Evolutionary conservation across 2,329 filamentous ascomycete species (phyloP), one percentile per base, ranked within the genome.

Genomic region (Colletotrichum liriopes): DNA sequence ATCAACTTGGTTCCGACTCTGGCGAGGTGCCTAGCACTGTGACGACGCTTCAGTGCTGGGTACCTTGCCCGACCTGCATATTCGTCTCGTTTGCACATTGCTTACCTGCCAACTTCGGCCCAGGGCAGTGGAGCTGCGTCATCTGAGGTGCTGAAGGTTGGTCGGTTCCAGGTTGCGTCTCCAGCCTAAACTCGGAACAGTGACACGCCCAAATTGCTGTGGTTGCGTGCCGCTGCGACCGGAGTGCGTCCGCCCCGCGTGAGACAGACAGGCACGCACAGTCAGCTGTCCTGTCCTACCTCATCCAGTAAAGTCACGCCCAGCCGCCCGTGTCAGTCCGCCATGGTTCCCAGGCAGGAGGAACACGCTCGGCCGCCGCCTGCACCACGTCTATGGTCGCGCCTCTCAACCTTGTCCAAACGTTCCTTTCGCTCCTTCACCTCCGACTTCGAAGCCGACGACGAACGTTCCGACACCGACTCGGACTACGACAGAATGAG

Each of bases 361-460:
- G 45, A 63, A 58, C 71, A 74, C 58, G 63, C 74, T 76, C 78
- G 76, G 72, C 80, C 86, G 80, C 79, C 86, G 78, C 78, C 81
- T 75, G 79, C 84, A 80, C 77, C 83, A 76, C 82, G 85, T 75
- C 84, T 86, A 73, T 84, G 84, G 77, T 89, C 88, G 37, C 82
- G 84, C 58, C 81, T 87, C 49, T 89, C 86, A 52, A 80, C 84
- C 77, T 80, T 83, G 32, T 89, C 89, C 72, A 91, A 90, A 80
- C 83, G 82, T 56, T 91, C 90, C 3, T 84, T 87, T 74, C 84
- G 82, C 74, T 92, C 90, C 45, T 87, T 88, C 77, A 88, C 90
- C 7, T 91, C 91, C 14, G 89, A 88, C 32, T 91, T 92, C 75
- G 90, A 92, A 81, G 91, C 91, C 75, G 91, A 93, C 84, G 91